Evolutionary conservation across 345 rosid species (phyloP).

Genomic region (Eucalyptus sideroxylon): DNA sequence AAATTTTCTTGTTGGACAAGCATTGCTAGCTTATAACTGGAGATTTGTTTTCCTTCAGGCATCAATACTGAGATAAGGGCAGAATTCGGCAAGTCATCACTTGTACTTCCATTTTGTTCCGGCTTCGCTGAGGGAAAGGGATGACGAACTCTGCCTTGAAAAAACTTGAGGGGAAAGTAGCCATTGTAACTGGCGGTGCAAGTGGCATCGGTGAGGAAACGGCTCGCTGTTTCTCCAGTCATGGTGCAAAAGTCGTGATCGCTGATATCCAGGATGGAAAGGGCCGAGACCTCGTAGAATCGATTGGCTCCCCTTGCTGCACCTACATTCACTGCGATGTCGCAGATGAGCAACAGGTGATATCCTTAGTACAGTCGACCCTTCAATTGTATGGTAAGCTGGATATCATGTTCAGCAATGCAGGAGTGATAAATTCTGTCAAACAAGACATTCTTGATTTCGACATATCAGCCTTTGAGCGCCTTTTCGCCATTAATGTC

Average conservation of each 20-base stretch:
- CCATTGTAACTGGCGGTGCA: conserved; percentile 9
- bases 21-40: not conserved
- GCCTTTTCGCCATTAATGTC: conserved; percentile 7
- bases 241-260: conserved; percentile 1
- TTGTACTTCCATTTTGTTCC: not conserved
- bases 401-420: conserved; percentile 36
- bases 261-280: conserved; percentile 4
- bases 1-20: not conserved
- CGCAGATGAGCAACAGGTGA: conserved; percentile 3
- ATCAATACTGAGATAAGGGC: not conserved
- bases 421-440: not conserved
- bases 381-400: not conserved
- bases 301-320: not conserved
- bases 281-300: conserved; percentile 1
- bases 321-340: conserved; percentile 10
- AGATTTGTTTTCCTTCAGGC: not conserved
- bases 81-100: not conserved
- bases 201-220: conserved; percentile 6
- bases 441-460: conserved; percentile 9
- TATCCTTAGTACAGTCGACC: not conserved
- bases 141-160: not conserved
- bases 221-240: not conserved
- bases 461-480: not conserved
- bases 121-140: not conserved
- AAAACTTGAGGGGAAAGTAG: conserved; percentile 7